Base-by-base conservation (phyloP, 202 grass and related monocot species). In the Musa balbisiana region DNA sequence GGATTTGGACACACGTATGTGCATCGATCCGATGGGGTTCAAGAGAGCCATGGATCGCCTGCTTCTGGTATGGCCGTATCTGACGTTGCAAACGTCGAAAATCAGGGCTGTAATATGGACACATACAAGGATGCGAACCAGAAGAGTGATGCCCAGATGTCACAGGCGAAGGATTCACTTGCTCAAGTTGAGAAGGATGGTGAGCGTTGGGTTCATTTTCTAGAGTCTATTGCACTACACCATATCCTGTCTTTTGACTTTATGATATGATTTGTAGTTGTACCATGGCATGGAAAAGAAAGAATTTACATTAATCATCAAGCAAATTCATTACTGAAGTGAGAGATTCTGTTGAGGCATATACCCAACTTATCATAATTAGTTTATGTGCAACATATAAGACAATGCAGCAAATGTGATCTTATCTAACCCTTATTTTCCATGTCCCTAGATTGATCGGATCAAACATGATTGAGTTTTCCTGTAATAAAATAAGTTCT, bases 1-100 rank as follows among this genome's bases (percentile, higher is more conserved):
- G 78, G 68, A 56, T 72, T 80, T 63, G 67, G 25, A 3, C n/a
- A 64, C 26, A 55, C 20, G n/a, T 69, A 71, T 23, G 68, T 19
- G 14, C 60, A 64, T 24, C 33, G 33, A 33, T 50, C 2, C 20
- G 67, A 69, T 50, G 33, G 59, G 5, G 74, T 52, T 25, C 74
- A 60, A 64, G 74, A 76, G 49, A 72, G 50, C n/a, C 55, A 62
- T 58, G 13, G 33, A 20, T 62, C 68, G 22, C 2, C 27, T 50
- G 33, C 20, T 76, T 51, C 74, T 9, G 74, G 4, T 22, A 17
- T 19, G 60, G 20, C n/a, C 24, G 74, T 5, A n/a, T 24, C 29
- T 21, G 20, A 69, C 2, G 33, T 16, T 4, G 27, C 2, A 9
- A 50, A 62, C 51, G 54, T 13, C 6, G 29, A 71, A 2, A 55